These are phyloP conservation scores for Aspergillus quadricinctus DNA, from an alignment of 2,329 filamentous ascomycete species.

Conservation along the genomic window DNA sequence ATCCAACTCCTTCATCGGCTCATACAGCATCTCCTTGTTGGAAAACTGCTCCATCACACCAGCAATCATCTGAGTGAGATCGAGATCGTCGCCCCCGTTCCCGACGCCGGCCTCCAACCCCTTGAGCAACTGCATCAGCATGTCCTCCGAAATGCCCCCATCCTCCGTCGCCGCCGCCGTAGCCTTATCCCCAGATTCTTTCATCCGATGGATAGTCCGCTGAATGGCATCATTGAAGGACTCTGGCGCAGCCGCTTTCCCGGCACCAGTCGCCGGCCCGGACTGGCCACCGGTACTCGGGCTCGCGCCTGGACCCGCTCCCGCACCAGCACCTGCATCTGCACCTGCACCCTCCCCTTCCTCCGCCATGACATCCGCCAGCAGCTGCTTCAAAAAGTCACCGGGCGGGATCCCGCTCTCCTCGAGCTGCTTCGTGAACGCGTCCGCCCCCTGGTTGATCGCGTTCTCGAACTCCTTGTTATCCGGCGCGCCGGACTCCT, in stretches of 20 bases:
- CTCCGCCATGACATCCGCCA: slow-evolving; percentile 33
- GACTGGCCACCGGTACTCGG: slow-evolving; percentile 17
- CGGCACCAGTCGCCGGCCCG: slow-evolving; percentile 14
- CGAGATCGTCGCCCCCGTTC: slow-evolving; percentile 64
- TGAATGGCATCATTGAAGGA: slow-evolving; percentile 90
- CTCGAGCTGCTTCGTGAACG: slow-evolving; percentile 33
- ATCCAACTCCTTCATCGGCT: slow-evolving; percentile 96
- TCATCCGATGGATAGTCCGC: slow-evolving; percentile 94
- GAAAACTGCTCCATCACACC: slow-evolving; percentile 99
- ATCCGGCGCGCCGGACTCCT: slow-evolving; percentile 18
- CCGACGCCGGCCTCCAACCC: slow-evolving; percentile 67
- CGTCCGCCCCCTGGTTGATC: slow-evolving; percentile 31
- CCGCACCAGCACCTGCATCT: neutral
- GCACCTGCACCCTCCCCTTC: slow-evolving; percentile 2
- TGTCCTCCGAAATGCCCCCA: slow-evolving; percentile 64
- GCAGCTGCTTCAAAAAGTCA: slow-evolving; percentile 33
- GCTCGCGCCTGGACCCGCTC: slow-evolving; percentile 20
- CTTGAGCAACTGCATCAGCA: slow-evolving; percentile 88
- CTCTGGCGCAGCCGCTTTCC: slow-evolving; percentile 49
- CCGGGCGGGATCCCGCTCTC: slow-evolving; percentile 31
- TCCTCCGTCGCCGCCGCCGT: slow-evolving; percentile 66
- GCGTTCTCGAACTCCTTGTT: slow-evolving; percentile 20
- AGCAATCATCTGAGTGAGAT: slow-evolving; percentile 90
- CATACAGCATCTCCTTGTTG: slow-evolving; percentile 96
- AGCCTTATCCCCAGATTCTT: slow-evolving; percentile 78